phyloP scores from a whole-genome alignment of 208 protist species.

The Trypanosoma mega region DNA sequence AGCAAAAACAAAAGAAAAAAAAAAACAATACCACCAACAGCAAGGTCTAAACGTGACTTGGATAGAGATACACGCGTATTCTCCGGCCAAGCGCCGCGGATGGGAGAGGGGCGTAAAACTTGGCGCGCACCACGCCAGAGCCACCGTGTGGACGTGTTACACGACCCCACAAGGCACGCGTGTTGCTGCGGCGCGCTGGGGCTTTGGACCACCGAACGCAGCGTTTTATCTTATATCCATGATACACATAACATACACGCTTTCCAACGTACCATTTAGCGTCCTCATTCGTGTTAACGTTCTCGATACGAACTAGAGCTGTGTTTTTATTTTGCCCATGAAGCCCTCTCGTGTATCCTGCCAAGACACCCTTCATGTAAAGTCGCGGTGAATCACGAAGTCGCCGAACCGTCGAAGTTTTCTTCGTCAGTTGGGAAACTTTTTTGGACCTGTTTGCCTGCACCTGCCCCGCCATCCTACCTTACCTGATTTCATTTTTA shows the following conservation, averaged over 20 bases:
- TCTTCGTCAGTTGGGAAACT: slow-evolving; percentile 82
- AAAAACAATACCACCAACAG: not conserved
- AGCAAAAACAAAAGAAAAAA: slow-evolving; percentile 1
- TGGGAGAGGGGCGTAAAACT: slow-evolving; percentile 96
- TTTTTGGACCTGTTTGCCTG: slow-evolving; percentile 83
- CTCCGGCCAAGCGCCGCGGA: slow-evolving; percentile 92
- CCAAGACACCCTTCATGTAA: slow-evolving; percentile 90
- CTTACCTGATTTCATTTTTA: slow-evolving; percentile 15
- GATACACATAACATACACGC: slow-evolving; percentile 97
- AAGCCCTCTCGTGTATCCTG: slow-evolving; percentile 88
- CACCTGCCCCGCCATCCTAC: slow-evolving; percentile 70
- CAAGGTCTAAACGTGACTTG: slow-evolving; percentile 93
- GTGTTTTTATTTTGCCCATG: slow-evolving; percentile 94
- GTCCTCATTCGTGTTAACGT: slow-evolving; percentile 93
- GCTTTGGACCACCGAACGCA: slow-evolving; percentile 86
- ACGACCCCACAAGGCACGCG: slow-evolving; percentile 97
- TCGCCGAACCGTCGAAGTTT: slow-evolving; percentile 76
- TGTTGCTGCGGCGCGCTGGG: slow-evolving; percentile 80
- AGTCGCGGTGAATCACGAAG: slow-evolving; percentile 82
- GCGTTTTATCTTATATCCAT: slow-evolving; percentile 91
- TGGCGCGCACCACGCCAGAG: slow-evolving; percentile 95
- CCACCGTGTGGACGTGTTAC: slow-evolving; percentile 97
- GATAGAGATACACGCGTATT: slow-evolving; percentile 98
- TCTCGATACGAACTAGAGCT: slow-evolving; percentile 94
- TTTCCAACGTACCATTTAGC: slow-evolving; percentile 98